phyloP scores from a whole-genome alignment of 805 yeast species.

The Jamesozyma hellenica region DNA sequence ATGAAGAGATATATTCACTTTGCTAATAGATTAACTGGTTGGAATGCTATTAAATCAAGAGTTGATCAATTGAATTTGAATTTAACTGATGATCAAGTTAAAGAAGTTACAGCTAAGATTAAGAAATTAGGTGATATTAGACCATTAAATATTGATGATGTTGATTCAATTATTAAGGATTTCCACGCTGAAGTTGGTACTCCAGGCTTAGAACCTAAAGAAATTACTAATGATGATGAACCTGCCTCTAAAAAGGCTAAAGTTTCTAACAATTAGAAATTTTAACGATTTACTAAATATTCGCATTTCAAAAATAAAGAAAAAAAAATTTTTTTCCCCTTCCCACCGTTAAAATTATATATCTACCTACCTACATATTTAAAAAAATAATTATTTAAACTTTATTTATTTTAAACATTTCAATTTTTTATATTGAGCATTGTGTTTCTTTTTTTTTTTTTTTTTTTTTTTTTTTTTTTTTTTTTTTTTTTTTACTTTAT shows the following conservation, averaged over 20 bases:
- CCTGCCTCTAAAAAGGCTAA: constrained; percentile 14
- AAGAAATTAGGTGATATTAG: constrained; percentile 92
- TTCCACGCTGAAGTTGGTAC: constrained; percentile 55
- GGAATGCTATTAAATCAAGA: constrained; percentile 98
- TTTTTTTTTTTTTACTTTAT: no score
- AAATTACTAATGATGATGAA: constrained; percentile 4
- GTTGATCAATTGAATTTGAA: constrained; percentile 92
- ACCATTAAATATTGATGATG: constrained; percentile 90
- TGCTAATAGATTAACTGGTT: constrained; percentile 95
- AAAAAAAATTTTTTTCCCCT: no score
- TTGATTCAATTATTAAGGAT: constrained; percentile 90
- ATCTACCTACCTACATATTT: no score
- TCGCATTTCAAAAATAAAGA: no score
- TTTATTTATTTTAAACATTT: no score
- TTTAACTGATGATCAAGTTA: constrained; percentile 85
- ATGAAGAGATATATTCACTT: constrained; percentile 92
- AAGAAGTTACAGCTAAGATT: constrained; percentile 89
- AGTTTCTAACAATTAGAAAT: background rate
- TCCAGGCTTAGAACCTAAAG: constrained; percentile 8
- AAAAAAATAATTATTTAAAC: no score
- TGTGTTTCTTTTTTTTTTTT: no score
- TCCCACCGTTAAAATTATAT: no score
- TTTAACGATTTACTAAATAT: no score
- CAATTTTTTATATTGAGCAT: no score
- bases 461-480: no score